Conservation (phyloP, 352 stramenopile genomes). For the Globisporangium carolinianum region DNA sequence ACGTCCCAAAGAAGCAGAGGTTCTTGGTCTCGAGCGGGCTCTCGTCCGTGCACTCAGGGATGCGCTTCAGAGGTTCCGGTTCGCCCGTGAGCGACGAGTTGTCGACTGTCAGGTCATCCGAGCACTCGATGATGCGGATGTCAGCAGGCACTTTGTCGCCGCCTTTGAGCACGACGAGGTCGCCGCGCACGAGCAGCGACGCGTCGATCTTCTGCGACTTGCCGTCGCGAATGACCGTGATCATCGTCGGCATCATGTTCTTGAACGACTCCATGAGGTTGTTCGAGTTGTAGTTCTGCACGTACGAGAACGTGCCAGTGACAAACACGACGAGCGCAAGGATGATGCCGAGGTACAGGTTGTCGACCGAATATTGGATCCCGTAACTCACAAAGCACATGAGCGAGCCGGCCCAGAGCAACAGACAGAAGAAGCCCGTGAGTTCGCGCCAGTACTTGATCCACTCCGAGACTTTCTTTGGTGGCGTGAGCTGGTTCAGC, state of each 20-base stretch:
- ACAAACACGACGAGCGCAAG: slow-evolving; percentile 40
- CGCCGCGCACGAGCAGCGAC: slow-evolving; percentile 71
- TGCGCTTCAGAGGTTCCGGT: slow-evolving; percentile 80
- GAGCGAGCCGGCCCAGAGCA: slow-evolving; percentile 40
- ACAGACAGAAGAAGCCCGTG: slow-evolving; percentile 47
- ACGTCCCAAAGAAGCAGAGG: slow-evolving; percentile 74
- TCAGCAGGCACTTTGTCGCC: slow-evolving; percentile 94
- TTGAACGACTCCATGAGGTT: slow-evolving; percentile 87
- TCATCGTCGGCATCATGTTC: slow-evolving; percentile 79
- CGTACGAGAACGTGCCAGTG: slow-evolving; percentile 52
- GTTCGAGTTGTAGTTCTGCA: slow-evolving; percentile 68
- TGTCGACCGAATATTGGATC: slow-evolving; percentile 37
- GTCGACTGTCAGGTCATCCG: slow-evolving; percentile 89
- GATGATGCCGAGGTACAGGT: slow-evolving; percentile 44
- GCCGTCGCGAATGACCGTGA: slow-evolving; percentile 68
- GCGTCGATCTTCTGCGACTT: slow-evolving; percentile 78
- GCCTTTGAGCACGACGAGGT: slow-evolving; percentile 84
- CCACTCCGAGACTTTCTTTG: slow-evolving; percentile 43
- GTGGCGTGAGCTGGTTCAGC: slow-evolving; percentile 45
- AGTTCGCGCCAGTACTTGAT: slow-evolving; percentile 52
- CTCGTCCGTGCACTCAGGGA: slow-evolving; percentile 67
- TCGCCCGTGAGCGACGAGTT: slow-evolving; percentile 86
- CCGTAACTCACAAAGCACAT: slow-evolving; percentile 52
- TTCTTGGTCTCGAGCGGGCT: slow-evolving; percentile 82
- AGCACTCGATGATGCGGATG: slow-evolving; percentile 91